Evolutionary conservation across 495 filamentous ascomycete species (phyloP), one percentile per base, ranked within the genome.

Genomic region (Penicillium alfredii): DNA sequence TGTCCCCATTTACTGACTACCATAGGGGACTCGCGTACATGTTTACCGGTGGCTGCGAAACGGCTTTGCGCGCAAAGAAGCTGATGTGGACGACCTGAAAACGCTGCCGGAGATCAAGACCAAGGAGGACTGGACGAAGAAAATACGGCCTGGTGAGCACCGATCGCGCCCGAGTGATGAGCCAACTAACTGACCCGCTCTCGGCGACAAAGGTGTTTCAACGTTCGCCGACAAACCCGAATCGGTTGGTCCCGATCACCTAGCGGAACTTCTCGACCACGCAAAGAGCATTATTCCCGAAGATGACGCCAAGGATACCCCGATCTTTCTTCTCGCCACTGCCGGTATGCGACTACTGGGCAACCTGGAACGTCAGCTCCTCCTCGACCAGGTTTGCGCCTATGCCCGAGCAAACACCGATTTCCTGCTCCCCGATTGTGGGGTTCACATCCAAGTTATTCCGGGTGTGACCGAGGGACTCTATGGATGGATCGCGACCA

Each of bases 401-500:
- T 97, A 92, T 53, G 79, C 88, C 12, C 81, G 78, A 30, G 63
- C 73, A 30, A 81, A 86, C 30, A 88, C 88, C 8, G 67, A 80
- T 13, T 99, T 99, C 50, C 72, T 80, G 31, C 72, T 99, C 4
- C 88, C 92, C 22, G 88, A 97, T 56, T 99, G 92, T 64, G 77
- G 73, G 35, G 60, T 85, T 3, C 88, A 99, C 51, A 84, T 99
- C 14, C 90, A 96, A 52, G 88, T 95, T 8, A 97, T 99, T 38
- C 79, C 86, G 1, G 92, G 92, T n/a, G 89, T 94, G 53, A 97
- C 93, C 0, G 92, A 99, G 59, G 92, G 89, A 11, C 59, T 99
- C 25, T 99, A 97, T 47, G 92, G 92, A n/a, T 99, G 92, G 92
- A 81, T 97, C 45, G 92, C 92, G 21, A 81, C 90, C n/a, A 99